Evolutionary conservation across 306 rosid genomes (phyloP).

Genomic region (Acmispon strigosus): DNA sequence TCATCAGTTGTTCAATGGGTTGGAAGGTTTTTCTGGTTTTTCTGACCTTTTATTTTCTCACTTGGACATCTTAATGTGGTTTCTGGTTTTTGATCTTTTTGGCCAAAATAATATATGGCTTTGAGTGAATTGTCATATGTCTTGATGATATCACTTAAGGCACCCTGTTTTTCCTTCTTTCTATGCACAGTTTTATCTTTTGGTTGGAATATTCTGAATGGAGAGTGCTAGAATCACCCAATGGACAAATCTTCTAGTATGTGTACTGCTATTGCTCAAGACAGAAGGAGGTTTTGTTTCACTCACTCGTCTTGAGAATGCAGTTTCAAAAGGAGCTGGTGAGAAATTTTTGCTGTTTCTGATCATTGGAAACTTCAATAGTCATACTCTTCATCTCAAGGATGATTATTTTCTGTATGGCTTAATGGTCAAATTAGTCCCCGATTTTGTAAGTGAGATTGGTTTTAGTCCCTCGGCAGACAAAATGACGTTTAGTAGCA

Average conservation of each 20-base stretch:
- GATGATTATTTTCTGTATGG: not conserved
- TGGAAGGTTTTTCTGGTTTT: not conserved
- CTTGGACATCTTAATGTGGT: no score
- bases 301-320: slow-evolving; percentile 49
- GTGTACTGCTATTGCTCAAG: slow-evolving; percentile 30
- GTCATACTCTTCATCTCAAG: not conserved
- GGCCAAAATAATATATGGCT: no score
- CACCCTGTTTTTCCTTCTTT: not conserved
- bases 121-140: not conserved
- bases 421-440: no score
- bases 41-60: no score
- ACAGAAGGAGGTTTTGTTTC: slow-evolving; percentile 45
- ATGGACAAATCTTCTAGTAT: slow-evolving; percentile 37
- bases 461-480: no score
- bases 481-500: no score
- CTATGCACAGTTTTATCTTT: not conserved
- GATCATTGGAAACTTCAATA: not conserved
- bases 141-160: not conserved
- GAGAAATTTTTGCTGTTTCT: slow-evolving; percentile 19
- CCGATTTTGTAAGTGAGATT: no score
- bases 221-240: slow-evolving; percentile 25
- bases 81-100: no score
- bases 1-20: not conserved
- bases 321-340: slow-evolving; percentile 92
- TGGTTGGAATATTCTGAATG: slow-evolving; percentile 45